A percentile compares a stretch with the other conserved stretches of the same genome.
phyloP scores from a whole-genome alignment of 2,329 filamentous ascomycete genomes.

The Metarhizium brunneum region DNA sequence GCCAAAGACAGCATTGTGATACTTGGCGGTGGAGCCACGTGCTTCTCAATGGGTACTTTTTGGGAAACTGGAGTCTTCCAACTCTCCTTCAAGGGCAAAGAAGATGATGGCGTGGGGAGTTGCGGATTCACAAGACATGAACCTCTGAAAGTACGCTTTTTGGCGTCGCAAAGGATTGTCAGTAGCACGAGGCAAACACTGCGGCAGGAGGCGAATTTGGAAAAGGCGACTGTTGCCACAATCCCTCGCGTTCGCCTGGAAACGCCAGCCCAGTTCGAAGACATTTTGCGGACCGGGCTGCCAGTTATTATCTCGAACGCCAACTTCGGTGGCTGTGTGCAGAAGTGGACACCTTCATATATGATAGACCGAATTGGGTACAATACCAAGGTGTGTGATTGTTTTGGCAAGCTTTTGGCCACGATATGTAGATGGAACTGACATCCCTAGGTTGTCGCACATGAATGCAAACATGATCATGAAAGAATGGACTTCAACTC shows the following conservation, averaged over 20 bases:
- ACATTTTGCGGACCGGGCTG: conserved; percentile 45
- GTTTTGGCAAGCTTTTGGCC: not conserved
- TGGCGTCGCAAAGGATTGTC: conserved; percentile 19
- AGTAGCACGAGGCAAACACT: conserved; percentile 5
- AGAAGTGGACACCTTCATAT: conserved; percentile 60
- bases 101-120: not conserved
- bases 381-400: conserved; percentile 45
- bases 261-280: conserved; percentile 47
- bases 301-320: conserved; percentile 54
- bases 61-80: conserved; percentile 60
- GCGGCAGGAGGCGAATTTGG: not conserved
- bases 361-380: conserved; percentile 52
- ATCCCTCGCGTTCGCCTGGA: conserved; percentile 45
- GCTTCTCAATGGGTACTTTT: conserved; percentile 82
- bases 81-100: conserved; percentile 15
- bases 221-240: conserved; percentile 13
- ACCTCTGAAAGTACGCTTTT: conserved; percentile 9
- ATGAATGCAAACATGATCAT: conserved; percentile 47
- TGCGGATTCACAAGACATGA: not conserved
- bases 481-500: conserved; percentile 68
- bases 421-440: conserved; percentile 27
- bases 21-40: conserved; percentile 74
- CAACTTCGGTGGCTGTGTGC: conserved; percentile 57
- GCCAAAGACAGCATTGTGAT: conserved; percentile 47
- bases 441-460: conserved; percentile 57